These are phyloP conservation scores for Aspergillus steynii DNA, from an alignment of 495 filamentous ascomycete genomes.

Conservation along the genomic window DNA sequence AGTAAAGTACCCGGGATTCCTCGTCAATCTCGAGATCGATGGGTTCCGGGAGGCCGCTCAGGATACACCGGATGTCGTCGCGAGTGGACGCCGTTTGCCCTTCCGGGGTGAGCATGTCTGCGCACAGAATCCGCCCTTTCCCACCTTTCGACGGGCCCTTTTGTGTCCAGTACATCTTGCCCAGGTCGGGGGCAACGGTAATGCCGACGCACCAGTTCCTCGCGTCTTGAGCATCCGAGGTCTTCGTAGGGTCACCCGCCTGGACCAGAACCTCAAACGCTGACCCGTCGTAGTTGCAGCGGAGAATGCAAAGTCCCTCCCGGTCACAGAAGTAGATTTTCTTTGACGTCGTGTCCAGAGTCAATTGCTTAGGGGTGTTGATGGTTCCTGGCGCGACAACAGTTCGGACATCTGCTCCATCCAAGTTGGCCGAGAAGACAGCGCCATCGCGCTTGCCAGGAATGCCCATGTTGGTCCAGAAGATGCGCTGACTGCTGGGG, in stretches of 20 bases:
- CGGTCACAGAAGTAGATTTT: constrained; percentile 56
- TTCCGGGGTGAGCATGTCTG: constrained; percentile 34
- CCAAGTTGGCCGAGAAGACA: constrained; percentile 40
- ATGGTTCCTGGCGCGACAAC: constrained; percentile 35
- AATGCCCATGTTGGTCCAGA: constrained; percentile 55
- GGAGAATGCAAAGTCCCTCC: constrained; percentile 49
- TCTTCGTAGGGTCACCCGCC: constrained; percentile 30
- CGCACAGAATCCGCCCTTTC: constrained; percentile 49
- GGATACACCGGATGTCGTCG: constrained; percentile 39
- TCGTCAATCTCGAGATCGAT: constrained; percentile 53
- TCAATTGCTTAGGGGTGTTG: constrained; percentile 56
- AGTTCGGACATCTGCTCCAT: constrained; percentile 35
- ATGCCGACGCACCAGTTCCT: constrained; percentile 35
- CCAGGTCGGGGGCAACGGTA: constrained; percentile 22
- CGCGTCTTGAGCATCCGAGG: constrained; percentile 23
- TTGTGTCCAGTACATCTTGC: constrained; percentile 59
- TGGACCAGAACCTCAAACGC: constrained; percentile 41
- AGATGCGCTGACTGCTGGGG: constrained; percentile 33
- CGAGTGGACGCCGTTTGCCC: constrained; percentile 21
- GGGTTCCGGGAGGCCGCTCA: constrained; percentile 46
- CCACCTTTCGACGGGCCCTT: constrained; percentile 52
- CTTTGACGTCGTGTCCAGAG: constrained; percentile 27
- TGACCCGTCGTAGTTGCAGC: constrained; percentile 47
- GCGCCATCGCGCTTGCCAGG: constrained; percentile 41
- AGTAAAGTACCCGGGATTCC: constrained; percentile 40